These are phyloP conservation scores for Phytophthora sansomeana DNA, from an alignment of 352 stramenopile species.

Conservation along the genomic window DNA sequence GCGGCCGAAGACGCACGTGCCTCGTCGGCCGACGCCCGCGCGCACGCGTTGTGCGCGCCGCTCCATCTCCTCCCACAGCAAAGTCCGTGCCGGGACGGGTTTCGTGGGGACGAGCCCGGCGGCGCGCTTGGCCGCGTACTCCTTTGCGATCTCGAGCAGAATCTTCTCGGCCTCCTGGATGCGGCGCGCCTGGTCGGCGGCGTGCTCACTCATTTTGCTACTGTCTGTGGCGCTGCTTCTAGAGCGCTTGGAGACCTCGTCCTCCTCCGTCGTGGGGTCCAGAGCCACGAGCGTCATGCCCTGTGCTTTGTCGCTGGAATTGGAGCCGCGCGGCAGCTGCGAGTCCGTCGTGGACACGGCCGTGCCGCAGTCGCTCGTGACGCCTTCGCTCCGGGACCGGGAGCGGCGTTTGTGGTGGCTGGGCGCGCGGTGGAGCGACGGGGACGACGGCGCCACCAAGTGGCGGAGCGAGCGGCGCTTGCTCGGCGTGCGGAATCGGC, in stretches of 20 bases:
- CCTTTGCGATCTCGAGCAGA: slow-evolving; percentile 77
- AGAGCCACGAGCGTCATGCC: slow-evolving; percentile 16
- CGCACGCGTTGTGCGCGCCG: slow-evolving; percentile 46
- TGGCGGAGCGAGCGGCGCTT: slow-evolving; percentile 26
- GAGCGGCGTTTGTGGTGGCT: slow-evolving; percentile 18
- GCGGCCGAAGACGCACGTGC: slow-evolving; percentile 75
- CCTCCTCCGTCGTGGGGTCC: slow-evolving; percentile 34
- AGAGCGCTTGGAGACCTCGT: slow-evolving; percentile 27
- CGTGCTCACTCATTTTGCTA: slow-evolving; percentile 7
- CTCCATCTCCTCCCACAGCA: slow-evolving; percentile 86
- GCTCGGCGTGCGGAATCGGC: slow-evolving; percentile 18
- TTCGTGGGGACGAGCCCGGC: slow-evolving; percentile 75
- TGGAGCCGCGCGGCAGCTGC: slow-evolving; percentile 30
- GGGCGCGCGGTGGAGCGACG: slow-evolving; percentile 9
- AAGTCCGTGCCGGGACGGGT: slow-evolving; percentile 72
- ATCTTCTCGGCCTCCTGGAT: slow-evolving; percentile 74
- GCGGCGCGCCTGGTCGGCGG: slow-evolving; percentile 37
- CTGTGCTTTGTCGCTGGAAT: slow-evolving; percentile 23
- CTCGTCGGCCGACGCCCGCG: slow-evolving; percentile 46
- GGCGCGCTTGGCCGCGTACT: slow-evolving; percentile 82
- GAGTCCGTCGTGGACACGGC: slow-evolving; percentile 35
- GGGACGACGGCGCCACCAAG: slow-evolving; percentile 26
- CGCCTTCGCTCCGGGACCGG: slow-evolving; percentile 40
- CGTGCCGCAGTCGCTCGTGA: slow-evolving; percentile 45
- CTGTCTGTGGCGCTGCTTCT: slow-evolving; percentile 10